These are phyloP conservation scores for Canavalia gladiata DNA, from an alignment of 306 rosid species.

Conservation along the genomic window DNA sequence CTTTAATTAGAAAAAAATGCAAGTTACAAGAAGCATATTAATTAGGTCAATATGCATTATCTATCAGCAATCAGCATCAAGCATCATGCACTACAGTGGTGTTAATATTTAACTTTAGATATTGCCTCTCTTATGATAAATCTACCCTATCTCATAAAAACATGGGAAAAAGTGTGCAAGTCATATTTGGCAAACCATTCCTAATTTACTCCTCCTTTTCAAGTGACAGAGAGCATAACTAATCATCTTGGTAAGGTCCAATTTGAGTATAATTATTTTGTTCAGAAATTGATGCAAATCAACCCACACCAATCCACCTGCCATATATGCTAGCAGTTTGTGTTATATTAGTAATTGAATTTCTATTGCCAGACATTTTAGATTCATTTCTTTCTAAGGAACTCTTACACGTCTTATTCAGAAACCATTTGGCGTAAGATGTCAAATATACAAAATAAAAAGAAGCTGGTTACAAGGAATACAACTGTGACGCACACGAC, in stretches of 20 bases:
- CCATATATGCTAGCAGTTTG: conserved; percentile 1
- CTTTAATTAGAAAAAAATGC: conserved; percentile 24
- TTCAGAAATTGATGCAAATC: conserved; percentile 26
- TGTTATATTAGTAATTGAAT: conserved; percentile 37
- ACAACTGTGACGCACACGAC: conserved; percentile 70
- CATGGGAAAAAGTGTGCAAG: not conserved
- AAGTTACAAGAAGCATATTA: conserved; percentile 1
- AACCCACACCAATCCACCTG: conserved; percentile 16
- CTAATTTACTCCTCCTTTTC: conserved; percentile 13
- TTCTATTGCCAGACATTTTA: conserved; percentile 35
- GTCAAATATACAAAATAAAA: conserved; percentile 28
- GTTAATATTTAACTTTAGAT: conserved; percentile 28
- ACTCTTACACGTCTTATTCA: conserved; percentile 43
- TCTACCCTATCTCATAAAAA: not conserved
- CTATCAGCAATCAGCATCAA: conserved; percentile 10
- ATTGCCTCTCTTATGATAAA: conserved; percentile 37
- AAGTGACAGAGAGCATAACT: not conserved
- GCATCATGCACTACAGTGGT: conserved; percentile 46
- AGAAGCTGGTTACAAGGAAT: conserved; percentile 32
- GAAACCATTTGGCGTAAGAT: conserved; percentile 45
- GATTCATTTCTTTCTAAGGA: conserved; percentile 25
- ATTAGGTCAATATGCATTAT: conserved; percentile 46
- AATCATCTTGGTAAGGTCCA: conserved; percentile 19
- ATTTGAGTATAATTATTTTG: conserved; percentile 18
- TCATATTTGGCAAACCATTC: conserved; percentile 36